Evolutionary conservation across 2,329 filamentous ascomycete species (phyloP), one percentile per base, ranked within the genome.

Genomic region (Beauveria sp.): DNA sequence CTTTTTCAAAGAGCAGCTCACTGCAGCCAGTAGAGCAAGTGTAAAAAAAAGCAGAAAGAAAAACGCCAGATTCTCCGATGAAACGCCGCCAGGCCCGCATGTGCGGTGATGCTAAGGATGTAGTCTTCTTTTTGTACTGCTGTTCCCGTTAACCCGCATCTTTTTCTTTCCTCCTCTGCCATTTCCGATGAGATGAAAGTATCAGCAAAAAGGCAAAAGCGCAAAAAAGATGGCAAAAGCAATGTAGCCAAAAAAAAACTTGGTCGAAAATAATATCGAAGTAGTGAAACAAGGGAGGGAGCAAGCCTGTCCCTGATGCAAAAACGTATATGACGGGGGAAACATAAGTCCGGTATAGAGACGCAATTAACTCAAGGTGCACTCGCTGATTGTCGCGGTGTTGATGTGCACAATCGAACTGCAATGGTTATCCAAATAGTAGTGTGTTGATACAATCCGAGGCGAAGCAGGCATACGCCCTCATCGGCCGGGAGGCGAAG

Each of bases 401-500:
- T 45, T 10, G 26, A 26, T 18, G 48, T 31, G 40, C 56, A 50
- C 45, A 20, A 12, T 53, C 28, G 49, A 53, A 16, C 22, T 16
- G n/a, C 42, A 26, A 45, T 55, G 42, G 50, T 58, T 62, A 62
- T 62, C 60, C 60, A 62, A 62, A 22, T 42, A 38, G 50, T 54
- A 28, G 43, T 31, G 43, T 31, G 38, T 50, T 54, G 20, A 46
- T 55, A 61, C 59, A 61, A 49, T 54, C 9, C 24, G 20, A 50
- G 14, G 34, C 54, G 20, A 57, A 31, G 34, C 50, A 40, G 43
- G 16, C 28, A 5, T n/a, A 16, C 16, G 40, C 42, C 2, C 22
- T 61, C 43, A 60, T 60, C 55, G 61, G 20, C 56, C 50, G 3
- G 80, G 80, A 20, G 83, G 83, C 18, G 83, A 84, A 0, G 83